phyloP scores from a whole-genome alignment of 164 flowering plant species.

The Nymphaea colorata region DNA sequence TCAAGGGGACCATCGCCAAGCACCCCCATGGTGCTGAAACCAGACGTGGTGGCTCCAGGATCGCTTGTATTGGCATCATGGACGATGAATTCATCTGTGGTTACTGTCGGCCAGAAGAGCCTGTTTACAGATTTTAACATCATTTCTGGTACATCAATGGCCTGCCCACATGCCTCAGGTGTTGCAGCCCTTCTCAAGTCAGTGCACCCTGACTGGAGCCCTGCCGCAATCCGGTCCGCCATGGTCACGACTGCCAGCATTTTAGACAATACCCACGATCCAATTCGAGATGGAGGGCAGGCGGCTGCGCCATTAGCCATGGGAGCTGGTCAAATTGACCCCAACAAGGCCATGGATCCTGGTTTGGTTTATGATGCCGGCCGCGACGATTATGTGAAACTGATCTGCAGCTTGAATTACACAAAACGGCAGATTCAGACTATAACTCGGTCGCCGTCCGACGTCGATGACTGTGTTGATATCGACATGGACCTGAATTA shows the following conservation, averaged over 20 bases:
- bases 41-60: slow-evolving; percentile 37
- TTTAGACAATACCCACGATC: slow-evolving; percentile 20
- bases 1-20: slow-evolving; percentile 14
- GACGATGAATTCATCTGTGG: slow-evolving; percentile 16
- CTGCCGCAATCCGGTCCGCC: slow-evolving; percentile 55
- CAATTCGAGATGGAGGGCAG: slow-evolving; percentile 12
- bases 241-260: slow-evolving; percentile 47
- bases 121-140: slow-evolving; percentile 24
- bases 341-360: slow-evolving; percentile 46
- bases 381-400: slow-evolving; percentile 26
- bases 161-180: slow-evolving; percentile 52
- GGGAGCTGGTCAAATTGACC: slow-evolving; percentile 55
- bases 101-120: not conserved
- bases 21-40: slow-evolving; percentile 11
- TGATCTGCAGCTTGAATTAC: slow-evolving; percentile 36
- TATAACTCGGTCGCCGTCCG: slow-evolving; percentile 10
- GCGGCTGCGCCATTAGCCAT: slow-evolving; percentile 35
- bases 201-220: slow-evolving; percentile 55
- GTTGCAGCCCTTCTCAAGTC: slow-evolving; percentile 36
- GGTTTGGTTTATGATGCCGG: slow-evolving; percentile 35
- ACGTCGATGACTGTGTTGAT: not conserved
- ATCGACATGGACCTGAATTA: slow-evolving; percentile 43
- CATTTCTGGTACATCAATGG: slow-evolving; percentile 52
- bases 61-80: slow-evolving; percentile 36
- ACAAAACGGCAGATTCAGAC: slow-evolving; percentile 23